Base-by-base conservation (phyloP, 2,329 filamentous ascomycete genomes). In the Lecanicillium sp. region DNA sequence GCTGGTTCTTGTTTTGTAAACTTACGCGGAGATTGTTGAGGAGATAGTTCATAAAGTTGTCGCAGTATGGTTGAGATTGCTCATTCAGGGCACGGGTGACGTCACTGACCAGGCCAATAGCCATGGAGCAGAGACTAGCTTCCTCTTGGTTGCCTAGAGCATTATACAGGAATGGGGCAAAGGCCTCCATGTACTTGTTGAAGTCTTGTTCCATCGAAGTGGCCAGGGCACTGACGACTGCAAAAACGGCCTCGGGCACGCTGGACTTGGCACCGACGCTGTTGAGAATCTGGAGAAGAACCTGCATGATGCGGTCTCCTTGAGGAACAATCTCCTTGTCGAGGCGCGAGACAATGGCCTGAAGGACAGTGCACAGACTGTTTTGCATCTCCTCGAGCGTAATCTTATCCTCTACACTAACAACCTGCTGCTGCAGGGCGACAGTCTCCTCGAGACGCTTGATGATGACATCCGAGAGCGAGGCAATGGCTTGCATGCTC, bases 311-410 rank as follows among this genome's bases (percentile, higher is more conserved):
- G 47, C 83, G 82, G 59, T 98, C 88, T 40, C 88, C 85, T 58
- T 90, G 86, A 13, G 90, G 88, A 45, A 80, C 77, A 50, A 98
- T 85, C 58, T 96, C 90, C 58, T 82, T 82, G 63, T 96, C 92
- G 18, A 98, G 73, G 42, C 92, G 83, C 60, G 87, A 82, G 45
- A 96, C 82, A 56, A 96, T 95, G 35, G 87, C 82, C 64, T 95
- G 80, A 35, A 96, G 71, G 29, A 96, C 92, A 38, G 86, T 94
- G 60, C 82, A 83, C 54, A 98, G 73, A 60, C 89, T 95, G 37
- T 89, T 95, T 68, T 96, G 92, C 77, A 98, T 94, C 64, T 98
- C 92, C 59, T 96, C 89, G 4, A 98, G 74, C 5, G 85, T 94
- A 48, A 96, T 87, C 62, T 83, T 90, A 64, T 98, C 92, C 63